Base-by-base conservation (phyloP, 176 grass and related monocot genomes). In the Oryza australiensis region DNA sequence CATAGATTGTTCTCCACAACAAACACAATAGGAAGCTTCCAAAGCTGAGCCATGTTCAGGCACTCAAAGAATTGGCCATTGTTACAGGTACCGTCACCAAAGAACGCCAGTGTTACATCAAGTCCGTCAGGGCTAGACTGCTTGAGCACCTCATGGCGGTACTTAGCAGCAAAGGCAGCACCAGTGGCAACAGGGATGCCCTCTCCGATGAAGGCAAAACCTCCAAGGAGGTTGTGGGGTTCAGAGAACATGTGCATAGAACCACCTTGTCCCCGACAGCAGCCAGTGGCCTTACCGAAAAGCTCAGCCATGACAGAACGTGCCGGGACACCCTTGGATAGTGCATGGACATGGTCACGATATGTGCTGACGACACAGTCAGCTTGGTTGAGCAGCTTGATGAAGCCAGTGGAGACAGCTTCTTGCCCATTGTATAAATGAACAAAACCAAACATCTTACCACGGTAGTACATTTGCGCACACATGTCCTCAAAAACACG, bases 221-320 rank as follows among this genome's bases (percentile, higher is more conserved):
- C 95, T 49, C 95, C 95, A 4, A 98, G 92, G 81, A 98, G 27
- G 66, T 98, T 98, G 67, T 94, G 88, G n/a, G 80, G 70, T 23
- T 82, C 90, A 71, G 92, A 98, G 82, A 98, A 98, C 95, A 98
- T 98, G 85, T 98, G 96, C 96, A 95, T 98, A 65, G 96, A 98
- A 20, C 96, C 96, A 14, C 96, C 96, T 87, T 98, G 92, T 26
- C 96, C 93, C 15, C 93, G 96, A 70, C 93, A 98, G 76, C 90
- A 93, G 23, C 96, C 96, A 4, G 96, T 98, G 68, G 96, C 68
- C 90, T 93, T 93, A 37, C 96, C 96, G 20, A 98, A 98, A 42
- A 98, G 90, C 84, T 98, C 96, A 9, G 96, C 85, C 96, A 98
- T 93, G 64, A 98, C 87, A 37, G 82, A 81, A 82, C 90, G 88